Conservation (phyloP, 257 asterid species). For the Scutellaria baicalensis region DNA sequence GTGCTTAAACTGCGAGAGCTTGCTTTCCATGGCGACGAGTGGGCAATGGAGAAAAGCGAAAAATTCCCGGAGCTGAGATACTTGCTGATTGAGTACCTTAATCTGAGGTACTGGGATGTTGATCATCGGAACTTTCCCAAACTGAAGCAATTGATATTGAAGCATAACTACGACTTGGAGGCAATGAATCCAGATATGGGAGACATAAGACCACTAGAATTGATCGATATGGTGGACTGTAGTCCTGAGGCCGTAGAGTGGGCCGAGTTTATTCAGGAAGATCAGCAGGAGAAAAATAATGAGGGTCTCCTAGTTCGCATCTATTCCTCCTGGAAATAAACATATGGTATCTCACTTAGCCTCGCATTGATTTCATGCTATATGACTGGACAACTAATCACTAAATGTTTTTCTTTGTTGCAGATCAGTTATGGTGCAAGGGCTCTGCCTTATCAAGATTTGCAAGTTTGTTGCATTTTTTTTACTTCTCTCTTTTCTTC, state of each 20-base stretch:
- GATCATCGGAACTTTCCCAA: not conserved
- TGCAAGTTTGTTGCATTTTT: not conserved
- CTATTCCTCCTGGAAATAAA: constrained; percentile 23
- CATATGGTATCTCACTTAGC: too few species aligned
- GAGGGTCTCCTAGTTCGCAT: constrained; percentile 2
- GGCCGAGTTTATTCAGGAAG: not conserved
- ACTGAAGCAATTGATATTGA: constrained; percentile 4
- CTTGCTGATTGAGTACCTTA: constrained; percentile 9
- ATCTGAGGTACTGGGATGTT: constrained; percentile 2
- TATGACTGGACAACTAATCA: too few species aligned
- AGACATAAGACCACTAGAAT: not conserved
- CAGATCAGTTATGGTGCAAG: not conserved
- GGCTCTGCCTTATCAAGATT: not conserved
- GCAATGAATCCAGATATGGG: not conserved
- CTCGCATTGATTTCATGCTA: too few species aligned
- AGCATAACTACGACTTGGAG: constrained; percentile 16
- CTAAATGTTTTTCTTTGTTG: not conserved
- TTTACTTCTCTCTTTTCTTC: not conserved
- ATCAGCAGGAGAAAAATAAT: not conserved
- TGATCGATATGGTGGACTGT: constrained; percentile 16
- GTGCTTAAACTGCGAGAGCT: constrained; percentile 19
- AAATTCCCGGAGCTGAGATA: not conserved
- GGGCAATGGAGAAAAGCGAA: not conserved
- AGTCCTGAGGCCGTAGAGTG: not conserved
- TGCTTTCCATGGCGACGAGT: constrained; percentile 11